A percentile compares a stretch with the other conserved stretches of the same genome.
Conservation (phyloP, 345 rosid genomes). For the Lepidium sativum region DNA sequence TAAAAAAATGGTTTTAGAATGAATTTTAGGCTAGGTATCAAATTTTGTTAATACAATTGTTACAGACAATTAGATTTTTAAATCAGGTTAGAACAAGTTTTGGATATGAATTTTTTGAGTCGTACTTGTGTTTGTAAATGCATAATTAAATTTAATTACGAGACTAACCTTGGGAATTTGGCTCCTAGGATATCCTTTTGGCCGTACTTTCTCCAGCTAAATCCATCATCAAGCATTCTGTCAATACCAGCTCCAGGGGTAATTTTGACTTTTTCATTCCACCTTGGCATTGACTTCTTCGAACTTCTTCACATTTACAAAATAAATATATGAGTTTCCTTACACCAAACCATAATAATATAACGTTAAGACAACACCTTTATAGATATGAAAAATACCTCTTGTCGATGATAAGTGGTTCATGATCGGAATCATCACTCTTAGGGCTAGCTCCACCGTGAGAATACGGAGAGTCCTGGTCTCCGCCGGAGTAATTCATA, state of each 20-base stretch:
- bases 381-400: conserved; percentile 25
- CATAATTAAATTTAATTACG: background rate
- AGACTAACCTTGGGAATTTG: conserved; percentile 57
- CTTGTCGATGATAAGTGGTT: conserved; percentile 25
- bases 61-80: too few relatives aligned
- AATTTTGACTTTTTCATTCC: conserved; percentile 50
- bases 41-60: too few relatives aligned
- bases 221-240: conserved; percentile 76
- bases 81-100: too few relatives aligned
- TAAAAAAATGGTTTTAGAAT: too few relatives aligned
- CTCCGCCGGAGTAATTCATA: conserved; percentile 24
- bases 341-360: background rate
- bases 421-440: conserved; percentile 64
- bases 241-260: conserved; percentile 44
- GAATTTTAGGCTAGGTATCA: too few relatives aligned
- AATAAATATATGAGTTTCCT: background rate
- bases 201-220: conserved; percentile 90
- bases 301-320: conserved; percentile 13
- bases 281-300: conserved; percentile 48
- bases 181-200: conserved; percentile 86
- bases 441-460: conserved; percentile 45
- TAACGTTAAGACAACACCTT: conserved; percentile 23
- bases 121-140: too few relatives aligned
- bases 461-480: conserved; percentile 38
- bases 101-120: too few relatives aligned